Percentiles rank a stretch among this genome's conserved stretches.
phyloP scores from a whole-genome alignment of 306 rosid species.

The barrel medic (Medicago truncatula) region DNA sequence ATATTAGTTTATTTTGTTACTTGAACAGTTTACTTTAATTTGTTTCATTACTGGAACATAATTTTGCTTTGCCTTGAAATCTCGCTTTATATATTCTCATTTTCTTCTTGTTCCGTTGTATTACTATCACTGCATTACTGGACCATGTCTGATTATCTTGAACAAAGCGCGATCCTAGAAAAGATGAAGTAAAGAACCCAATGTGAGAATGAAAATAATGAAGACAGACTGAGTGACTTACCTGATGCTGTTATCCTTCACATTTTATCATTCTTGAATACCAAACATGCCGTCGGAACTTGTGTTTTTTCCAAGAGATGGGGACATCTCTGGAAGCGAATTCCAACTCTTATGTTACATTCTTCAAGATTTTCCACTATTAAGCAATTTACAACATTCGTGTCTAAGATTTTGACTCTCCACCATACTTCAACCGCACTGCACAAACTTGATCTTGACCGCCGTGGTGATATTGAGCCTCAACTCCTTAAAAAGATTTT shows the following conservation, averaged over 20 bases:
- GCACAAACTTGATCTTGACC: slow-evolving; percentile 7
- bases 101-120: background rate
- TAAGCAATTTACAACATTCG: slow-evolving; percentile 2
- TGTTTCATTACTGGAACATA: no score
- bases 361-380: no score
- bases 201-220: no score
- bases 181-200: background rate
- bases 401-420: slow-evolving; percentile 3
- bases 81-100: background rate
- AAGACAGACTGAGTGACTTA: slow-evolving; percentile 32
- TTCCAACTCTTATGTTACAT: background rate
- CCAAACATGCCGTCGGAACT: slow-evolving; percentile 19
- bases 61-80: no score
- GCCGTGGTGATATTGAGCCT: background rate
- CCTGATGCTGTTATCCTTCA: slow-evolving; percentile 37
- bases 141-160: background rate
- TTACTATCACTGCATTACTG: background rate
- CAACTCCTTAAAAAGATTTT: slow-evolving; percentile 7
- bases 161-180: background rate
- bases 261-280: slow-evolving; percentile 8
- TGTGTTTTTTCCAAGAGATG: slow-evolving; percentile 30
- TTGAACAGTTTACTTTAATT: no score
- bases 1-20: no score
- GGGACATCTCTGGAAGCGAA: slow-evolving; percentile 28
- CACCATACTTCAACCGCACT: slow-evolving; percentile 8